Evolutionary conservation across 805 yeast species (phyloP), one percentile per base, ranked within the genome.

Genomic region (Candida ulmi): DNA sequence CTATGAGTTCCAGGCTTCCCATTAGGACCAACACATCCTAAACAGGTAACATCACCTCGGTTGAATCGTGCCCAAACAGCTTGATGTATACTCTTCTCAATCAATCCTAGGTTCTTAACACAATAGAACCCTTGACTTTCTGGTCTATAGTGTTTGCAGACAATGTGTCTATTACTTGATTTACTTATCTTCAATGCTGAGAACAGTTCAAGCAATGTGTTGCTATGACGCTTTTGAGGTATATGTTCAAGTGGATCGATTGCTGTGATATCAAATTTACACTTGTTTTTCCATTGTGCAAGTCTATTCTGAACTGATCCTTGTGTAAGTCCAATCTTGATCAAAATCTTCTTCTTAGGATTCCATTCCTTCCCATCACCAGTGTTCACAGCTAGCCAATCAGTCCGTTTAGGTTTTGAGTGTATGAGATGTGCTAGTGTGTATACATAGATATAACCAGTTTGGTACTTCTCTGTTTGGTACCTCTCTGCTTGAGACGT

Each of bases 311-410:
- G 5, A 0, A 55, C 60, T 0, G 36, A 19, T 3, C 55, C 54
- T 11, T 38, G 43, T 0, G 60, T 55, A 32, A 52, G 17, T 2
- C 60, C 60, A 17, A 54, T 46, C 19, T 55, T 55, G 9, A 55
- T 44, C 25, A 54, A 39, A 2, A 55, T 46, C 15, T 41, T 37
- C 3, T 34, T 36, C 38, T 43, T 47, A 0, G 60, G 60, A n/a
- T 54, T 18, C 31, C 41, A 35, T 1, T 37, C 5, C 4, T 35
- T 30, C 11, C 21, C 24, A 7, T 39, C 40, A 5, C 24, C 31
- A 18, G 28, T 36, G 5, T 41, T 44, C 5, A 44, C 33, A 17
- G 43, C 37, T 8, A 52, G 38, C 59, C 60, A 55, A n/a, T 46
- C 42, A n/a, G 40, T 33, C 29, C 43, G 43, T 27, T 38, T 32